Evolutionary conservation across 352 stramenopile genomes (phyloP), one percentile per base, ranked within the genome.

Genomic region (Phytophthora nicotianae): DNA sequence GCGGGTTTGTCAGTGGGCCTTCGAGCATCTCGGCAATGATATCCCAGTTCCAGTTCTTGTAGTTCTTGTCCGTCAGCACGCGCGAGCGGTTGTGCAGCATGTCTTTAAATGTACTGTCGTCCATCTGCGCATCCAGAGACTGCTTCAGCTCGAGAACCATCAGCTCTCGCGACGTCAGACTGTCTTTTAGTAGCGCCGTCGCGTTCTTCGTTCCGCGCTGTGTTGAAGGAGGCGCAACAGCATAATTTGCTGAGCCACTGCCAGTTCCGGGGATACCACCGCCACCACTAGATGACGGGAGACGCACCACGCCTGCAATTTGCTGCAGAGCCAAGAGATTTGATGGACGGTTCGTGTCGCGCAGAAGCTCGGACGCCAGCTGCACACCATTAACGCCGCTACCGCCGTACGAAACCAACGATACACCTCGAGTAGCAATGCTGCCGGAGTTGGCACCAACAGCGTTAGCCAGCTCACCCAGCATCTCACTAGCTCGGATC

Each of bases 11-110:
- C 13, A 97, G 65, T 17, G 88, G 82, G 1, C 89, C 89, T 68
- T 96, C 88, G 0, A 97, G 68, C 65, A 97, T 76, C 54, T 97
- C 88, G 1, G 88, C 90, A 60, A 97, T 95, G 55, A 97, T 91
- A 50, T 95, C 86, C 89, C 89, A 97, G 61, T 97, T 95, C 89
- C 89, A 97, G 53, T 93, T 93, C 43, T 82, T 94, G 68, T 90
- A 97, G 54, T 97, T 95, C 52, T 97, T 97, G 69, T 95, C 89
- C 3, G 74, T 87, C 8, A 97, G 61, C 20, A 97, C 89, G 16
- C 83, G 86, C 20, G 83, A 92, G 11, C 88, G 88, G 32, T 86
- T 95, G 57, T 96, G 80, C 7, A 96, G 74, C 83, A 95, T 93
- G 45, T 96, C 87, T 52, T 94, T 96, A 68, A 96, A 96, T 0